Evolutionary conservation across 768 basidiomycete species (phyloP), one percentile per base, ranked within the genome.

Genomic region (Gautieria morchelliformis): DNA sequence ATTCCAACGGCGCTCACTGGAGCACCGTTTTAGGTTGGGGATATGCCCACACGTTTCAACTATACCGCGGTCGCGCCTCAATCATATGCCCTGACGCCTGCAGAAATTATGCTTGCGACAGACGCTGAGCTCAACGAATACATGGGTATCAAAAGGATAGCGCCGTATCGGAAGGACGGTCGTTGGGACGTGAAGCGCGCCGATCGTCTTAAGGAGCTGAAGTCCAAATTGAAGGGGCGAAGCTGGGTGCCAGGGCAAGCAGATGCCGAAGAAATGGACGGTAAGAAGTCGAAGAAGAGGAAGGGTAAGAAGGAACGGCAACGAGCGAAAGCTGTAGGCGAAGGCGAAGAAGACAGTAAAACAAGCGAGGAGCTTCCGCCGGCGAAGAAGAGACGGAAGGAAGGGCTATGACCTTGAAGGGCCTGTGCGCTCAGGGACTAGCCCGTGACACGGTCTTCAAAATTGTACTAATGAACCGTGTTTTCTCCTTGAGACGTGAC

Each of bases 121-220:
- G 95, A 99, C 70, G 76, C 83, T 56, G 96, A 99, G 67, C 79
- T 99, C 50, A 99, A 98, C 71, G 78, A 89, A 58, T 92, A 92
- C 69, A 80, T 95, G 71, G 81, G 87, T 45, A 75, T 98, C 64
- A 95, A 91, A 72, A 87, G 88, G 68, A 79, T 91, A 62, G 96
- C 95, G 15, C 91, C 96, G 6, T 98, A 97, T 69, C 83, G 89
- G 44, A 75, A 80, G 47, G 77, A 79, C 30, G 74, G 69, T 63
- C 70, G 65, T 32, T 91, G 85, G 83, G 87, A 88, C 64, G 69
- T 74, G 35, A 77, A 73, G 40, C 78, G 89, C 14, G 74, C 73
- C 22, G 80, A 85, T 47, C 79, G 84, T 61, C 73, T 95, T 46
- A 74, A 78, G 64, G 87, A 93, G 59, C 76, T 96, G 58, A 89